Evolutionary conservation across 768 basidiomycete genomes (phyloP), one percentile per base, ranked within the genome.

Genomic region (Naganishia onofrii): DNA sequence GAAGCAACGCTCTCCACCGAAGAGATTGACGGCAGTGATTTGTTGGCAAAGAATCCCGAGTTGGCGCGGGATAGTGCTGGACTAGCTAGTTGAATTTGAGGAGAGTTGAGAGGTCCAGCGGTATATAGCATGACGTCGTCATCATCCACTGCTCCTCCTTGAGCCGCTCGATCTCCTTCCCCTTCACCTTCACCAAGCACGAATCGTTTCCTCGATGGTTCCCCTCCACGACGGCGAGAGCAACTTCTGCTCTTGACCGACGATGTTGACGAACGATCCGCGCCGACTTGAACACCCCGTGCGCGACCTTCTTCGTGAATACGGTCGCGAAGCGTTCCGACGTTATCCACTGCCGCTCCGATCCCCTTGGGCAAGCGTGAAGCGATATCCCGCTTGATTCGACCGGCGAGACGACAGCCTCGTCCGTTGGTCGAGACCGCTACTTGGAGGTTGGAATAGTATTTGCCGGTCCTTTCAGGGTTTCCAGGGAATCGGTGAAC

Each of bases 401-500:
- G 85, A 0, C 88, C 85, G 0, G 89, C 89, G 4, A 99, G 84
- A 7, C 95, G 83, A 75, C 95, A 97, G 1, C 93, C 95, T 72
- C 89, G 87, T 0, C 92, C 92, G 74, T 96, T 97, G 0, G 94
- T 94, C 3, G 93, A 91, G 2, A 97, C 85, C 0, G 89, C 91
- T 26, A 99, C 82, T 76, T 85, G 84, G 0, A 84, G 77, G 21
- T 80, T 76, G n/a, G 60, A 63, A 12, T 63, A 29, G 23, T 63
- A n/a, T 71, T 80, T 63, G 63, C 34, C 74, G 68, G 48, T 71
- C 56, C n/a, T 53, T 21, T n/a, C 36, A 52, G 34, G 67, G 10
- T 26, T 26, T n/a, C 21, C 34, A 26, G 54, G 78, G 75, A 96
- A 93, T 3, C 94, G 89, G 73, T 97, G 91, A 0, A 89, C 87